phyloP scores from a whole-genome alignment of 1,284 basidiomycete species.

The Flammula alnicola region DNA sequence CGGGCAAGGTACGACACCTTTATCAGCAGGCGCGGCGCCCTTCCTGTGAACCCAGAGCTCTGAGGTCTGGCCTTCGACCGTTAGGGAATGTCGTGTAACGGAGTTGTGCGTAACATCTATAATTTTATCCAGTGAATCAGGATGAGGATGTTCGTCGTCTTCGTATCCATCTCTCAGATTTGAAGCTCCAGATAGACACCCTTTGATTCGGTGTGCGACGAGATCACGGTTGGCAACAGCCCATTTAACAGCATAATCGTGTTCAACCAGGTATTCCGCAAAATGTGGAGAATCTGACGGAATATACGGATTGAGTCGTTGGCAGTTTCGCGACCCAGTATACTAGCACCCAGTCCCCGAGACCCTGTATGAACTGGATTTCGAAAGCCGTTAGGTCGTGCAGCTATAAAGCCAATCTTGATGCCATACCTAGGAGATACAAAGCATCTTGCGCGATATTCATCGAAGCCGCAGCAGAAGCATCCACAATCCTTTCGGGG shows the following conservation, averaged over 20 bases:
- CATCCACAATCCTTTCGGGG: slow-evolving; percentile 36
- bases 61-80: slow-evolving; percentile 19
- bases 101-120: slow-evolving; percentile 46
- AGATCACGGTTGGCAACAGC: slow-evolving; percentile 42
- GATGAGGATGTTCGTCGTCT: neutral
- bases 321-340: slow-evolving; percentile 33
- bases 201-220: slow-evolving; percentile 38
- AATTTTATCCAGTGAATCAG: slow-evolving; percentile 32
- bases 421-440: slow-evolving; percentile 35
- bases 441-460: slow-evolving; percentile 31
- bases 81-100: slow-evolving; percentile 30
- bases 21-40: slow-evolving; percentile 41
- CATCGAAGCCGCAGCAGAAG: slow-evolving; percentile 25
- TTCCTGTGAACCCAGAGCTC: slow-evolving; percentile 43
- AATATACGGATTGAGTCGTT: slow-evolving; percentile 39
- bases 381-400: neutral
- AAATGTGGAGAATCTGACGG: slow-evolving; percentile 31
- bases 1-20: slow-evolving; percentile 40
- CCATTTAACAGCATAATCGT: slow-evolving; percentile 43
- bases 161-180: neutral
- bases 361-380: slow-evolving; percentile 42
- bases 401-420: neutral
- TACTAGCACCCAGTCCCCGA: slow-evolving; percentile 39
- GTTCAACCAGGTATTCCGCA: slow-evolving; percentile 34
- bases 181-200: slow-evolving; percentile 25